These are phyloP conservation scores for Nannizzia gypsea DNA, from an alignment of 2,329 filamentous ascomycete species.

Conservation along the genomic window DNA sequence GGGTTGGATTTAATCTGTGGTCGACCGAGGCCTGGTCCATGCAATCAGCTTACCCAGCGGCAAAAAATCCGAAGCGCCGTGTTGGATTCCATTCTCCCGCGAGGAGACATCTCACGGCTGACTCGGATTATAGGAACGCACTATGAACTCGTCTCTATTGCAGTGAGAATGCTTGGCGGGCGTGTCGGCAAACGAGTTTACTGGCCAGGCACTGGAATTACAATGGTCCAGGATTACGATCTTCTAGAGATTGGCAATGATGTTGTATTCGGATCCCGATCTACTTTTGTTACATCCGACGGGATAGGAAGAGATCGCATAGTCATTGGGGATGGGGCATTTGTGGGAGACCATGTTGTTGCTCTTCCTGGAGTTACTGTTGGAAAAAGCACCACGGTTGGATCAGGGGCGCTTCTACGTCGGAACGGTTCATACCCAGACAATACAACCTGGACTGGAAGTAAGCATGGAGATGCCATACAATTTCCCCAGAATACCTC, in stretches of 20 bases:
- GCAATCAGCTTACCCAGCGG: neutral
- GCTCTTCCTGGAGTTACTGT: neutral
- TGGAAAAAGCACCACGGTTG: neutral
- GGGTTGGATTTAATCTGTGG: neutral
- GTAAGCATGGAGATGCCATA: neutral
- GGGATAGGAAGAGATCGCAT: neutral
- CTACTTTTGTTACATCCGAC: neutral
- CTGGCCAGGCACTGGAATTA: neutral
- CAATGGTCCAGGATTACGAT: slow-evolving; percentile 1
- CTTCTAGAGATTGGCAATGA: neutral
- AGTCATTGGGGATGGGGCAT: neutral
- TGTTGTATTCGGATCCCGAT: slow-evolving; percentile 6
- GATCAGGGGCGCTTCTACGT: neutral
- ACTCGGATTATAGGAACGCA: slow-evolving; percentile 1
- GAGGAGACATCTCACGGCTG: neutral
- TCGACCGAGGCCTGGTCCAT: neutral
- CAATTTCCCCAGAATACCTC: neutral
- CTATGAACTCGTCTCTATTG: slow-evolving; percentile 3
- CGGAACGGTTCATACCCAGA: neutral
- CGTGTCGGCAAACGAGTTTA: slow-evolving; percentile 5
- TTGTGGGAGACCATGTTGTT: slow-evolving; percentile 1
- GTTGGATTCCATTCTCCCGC: neutral
- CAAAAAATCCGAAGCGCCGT: neutral
- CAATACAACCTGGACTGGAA: neutral
- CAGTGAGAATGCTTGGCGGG: neutral